phyloP scores from a whole-genome alignment of 768 basidiomycete genomes.

The Tulasnella sp. region DNA sequence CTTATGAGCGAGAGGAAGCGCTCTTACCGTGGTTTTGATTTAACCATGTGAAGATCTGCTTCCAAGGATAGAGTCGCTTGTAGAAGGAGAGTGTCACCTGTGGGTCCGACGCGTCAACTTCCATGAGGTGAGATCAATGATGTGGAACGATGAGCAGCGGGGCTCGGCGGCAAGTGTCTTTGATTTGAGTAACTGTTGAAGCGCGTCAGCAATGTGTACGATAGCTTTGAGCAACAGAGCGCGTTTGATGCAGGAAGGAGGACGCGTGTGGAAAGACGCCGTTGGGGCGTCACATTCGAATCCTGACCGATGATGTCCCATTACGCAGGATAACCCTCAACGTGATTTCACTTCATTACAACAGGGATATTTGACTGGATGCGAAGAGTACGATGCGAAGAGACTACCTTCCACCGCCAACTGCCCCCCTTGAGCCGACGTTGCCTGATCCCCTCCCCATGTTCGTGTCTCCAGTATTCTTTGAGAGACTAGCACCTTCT shows the following conservation, averaged over 20 bases:
- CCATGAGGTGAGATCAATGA: too few relatives aligned
- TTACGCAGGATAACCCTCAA: background rate
- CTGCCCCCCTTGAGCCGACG: background rate
- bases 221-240: too few relatives aligned
- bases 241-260: too few relatives aligned
- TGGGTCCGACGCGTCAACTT: constrained; percentile 33
- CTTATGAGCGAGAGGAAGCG: background rate
- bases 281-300: too few relatives aligned
- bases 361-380: background rate
- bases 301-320: background rate
- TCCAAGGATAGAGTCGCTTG: constrained; percentile 85
- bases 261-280: too few relatives aligned
- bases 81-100: constrained; percentile 75
- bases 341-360: background rate
- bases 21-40: constrained; percentile 66
- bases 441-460: background rate
- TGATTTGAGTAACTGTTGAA: too few relatives aligned
- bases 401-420: constrained; percentile 1
- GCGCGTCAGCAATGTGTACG: too few relatives aligned
- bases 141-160: too few relatives aligned
- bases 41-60: constrained; percentile 87
- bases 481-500: constrained; percentile 30
- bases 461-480: background rate
- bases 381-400: background rate
- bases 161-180: too few relatives aligned